Evolutionary conservation across 345 rosid genomes (phyloP).

Genomic region (Eucalyptus cloeziana): DNA sequence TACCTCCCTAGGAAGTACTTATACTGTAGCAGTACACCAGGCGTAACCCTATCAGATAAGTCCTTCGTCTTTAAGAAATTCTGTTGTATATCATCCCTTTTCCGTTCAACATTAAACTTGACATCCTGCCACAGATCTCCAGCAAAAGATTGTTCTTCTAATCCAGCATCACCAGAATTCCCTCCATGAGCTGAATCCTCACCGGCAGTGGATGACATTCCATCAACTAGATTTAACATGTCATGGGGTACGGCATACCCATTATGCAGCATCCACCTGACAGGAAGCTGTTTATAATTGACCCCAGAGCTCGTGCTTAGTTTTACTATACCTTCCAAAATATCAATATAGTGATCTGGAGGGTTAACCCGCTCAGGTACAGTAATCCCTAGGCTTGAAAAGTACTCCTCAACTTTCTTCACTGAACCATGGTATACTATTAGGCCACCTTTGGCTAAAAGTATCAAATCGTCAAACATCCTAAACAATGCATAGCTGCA

Average conservation of each 20-base stretch:
- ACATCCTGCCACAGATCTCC: conserved; percentile 86
- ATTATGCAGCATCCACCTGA: conserved; percentile 98
- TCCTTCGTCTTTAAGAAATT: conserved; percentile 44
- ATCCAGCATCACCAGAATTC: conserved; percentile 5
- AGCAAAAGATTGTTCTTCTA: conserved; percentile 46
- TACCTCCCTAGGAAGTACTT: conserved; percentile 95
- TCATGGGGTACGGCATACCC: conserved; percentile 81
- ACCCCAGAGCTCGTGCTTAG: conserved; percentile 47
- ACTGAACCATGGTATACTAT: conserved; percentile 92
- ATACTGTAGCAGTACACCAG: conserved; percentile 57
- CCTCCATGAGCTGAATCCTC: conserved; percentile 50
- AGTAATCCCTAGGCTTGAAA: conserved; percentile 58
- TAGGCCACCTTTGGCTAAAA: conserved; percentile 92
- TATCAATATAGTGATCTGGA: conserved; percentile 95
- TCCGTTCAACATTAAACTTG: conserved; percentile 45
- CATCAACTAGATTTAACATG: conserved; percentile 63
- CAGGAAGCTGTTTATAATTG: conserved; percentile 70
- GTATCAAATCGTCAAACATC: conserved; percentile 97
- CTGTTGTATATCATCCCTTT: conserved; percentile 43
- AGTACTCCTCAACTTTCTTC: conserved; percentile 90
- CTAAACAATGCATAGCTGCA: conserved; percentile 78
- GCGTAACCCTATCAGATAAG: conserved; percentile 57
- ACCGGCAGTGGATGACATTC: conserved; percentile 20
- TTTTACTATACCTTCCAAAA: conserved; percentile 87
- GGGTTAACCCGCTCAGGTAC: conserved; percentile 94